A percentile compares a stretch with the other conserved stretches of the same genome.
phyloP scores from a whole-genome alignment of 176 grass and related monocot species.

The Poa pratensis region DNA sequence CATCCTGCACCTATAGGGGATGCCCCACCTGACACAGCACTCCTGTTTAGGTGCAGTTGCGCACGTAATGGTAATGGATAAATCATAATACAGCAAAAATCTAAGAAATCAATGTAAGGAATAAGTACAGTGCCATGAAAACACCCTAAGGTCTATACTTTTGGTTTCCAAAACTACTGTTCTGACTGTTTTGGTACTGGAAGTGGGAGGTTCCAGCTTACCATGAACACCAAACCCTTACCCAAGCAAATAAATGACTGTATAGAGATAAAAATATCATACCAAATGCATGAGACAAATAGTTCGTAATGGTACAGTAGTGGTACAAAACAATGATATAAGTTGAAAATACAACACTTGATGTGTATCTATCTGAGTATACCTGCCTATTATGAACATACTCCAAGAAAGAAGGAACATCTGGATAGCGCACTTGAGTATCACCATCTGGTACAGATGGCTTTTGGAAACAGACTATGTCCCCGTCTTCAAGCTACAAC shows the following conservation, averaged over 20 bases:
- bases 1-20: no score
- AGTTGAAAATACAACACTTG: conserved; percentile 29
- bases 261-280: background rate
- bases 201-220: conserved; percentile 17
- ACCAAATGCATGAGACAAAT: conserved; percentile 16
- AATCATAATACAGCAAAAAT: background rate
- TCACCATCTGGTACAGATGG: conserved; percentile 44
- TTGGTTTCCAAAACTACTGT: background rate
- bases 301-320: background rate
- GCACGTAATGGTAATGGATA: conserved; percentile 15
- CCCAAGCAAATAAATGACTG: conserved; percentile 25
- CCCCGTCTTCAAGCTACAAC: conserved; percentile 91
- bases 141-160: background rate
- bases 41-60: no score
- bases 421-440: conserved; percentile 72
- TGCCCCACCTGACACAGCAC: no score
- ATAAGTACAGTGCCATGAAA: conserved; percentile 28
- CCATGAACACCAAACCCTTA: conserved; percentile 25
- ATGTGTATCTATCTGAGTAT: conserved; percentile 40
- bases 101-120: conserved; percentile 2
- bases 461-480: conserved; percentile 90
- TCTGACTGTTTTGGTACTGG: background rate
- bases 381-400: conserved; percentile 99
- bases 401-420: conserved; percentile 95
- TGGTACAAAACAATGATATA: conserved; percentile 13